phyloP scores from a whole-genome alignment of 2,329 filamentous ascomycete species.

The Botrytis hyacinthi region DNA sequence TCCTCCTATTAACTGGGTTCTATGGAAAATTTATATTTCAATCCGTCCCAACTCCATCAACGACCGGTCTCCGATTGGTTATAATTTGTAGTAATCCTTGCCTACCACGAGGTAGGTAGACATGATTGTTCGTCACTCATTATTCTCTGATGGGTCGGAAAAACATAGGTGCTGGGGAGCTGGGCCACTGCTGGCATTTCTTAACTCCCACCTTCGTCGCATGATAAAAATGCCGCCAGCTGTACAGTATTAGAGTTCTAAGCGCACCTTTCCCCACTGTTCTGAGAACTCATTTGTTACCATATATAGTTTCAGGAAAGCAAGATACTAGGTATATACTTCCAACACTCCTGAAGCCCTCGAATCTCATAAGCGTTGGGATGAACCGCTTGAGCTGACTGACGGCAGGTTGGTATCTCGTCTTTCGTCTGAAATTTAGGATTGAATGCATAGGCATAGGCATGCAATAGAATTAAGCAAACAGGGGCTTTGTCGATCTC shows the following conservation, averaged over 20 bases:
- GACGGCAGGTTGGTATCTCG: not conserved
- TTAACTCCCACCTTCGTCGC: not conserved
- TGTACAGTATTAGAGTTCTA: not conserved
- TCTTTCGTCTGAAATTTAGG: not conserved
- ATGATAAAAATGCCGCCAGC: not conserved
- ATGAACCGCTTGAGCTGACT: not conserved
- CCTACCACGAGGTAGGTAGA: slow-evolving; percentile 17
- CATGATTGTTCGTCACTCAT: slow-evolving; percentile 12
- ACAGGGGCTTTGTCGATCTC: slow-evolving; percentile 15
- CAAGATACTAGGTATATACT: not conserved
- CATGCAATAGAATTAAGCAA: not conserved
- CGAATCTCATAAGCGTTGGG: not conserved
- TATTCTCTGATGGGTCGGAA: not conserved
- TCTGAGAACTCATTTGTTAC: not conserved
- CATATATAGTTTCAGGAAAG: not conserved
- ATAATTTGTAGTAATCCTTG: slow-evolving; percentile 5
- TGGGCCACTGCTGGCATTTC: slow-evolving; percentile 2
- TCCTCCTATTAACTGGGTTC: not conserved
- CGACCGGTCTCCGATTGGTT: not conserved
- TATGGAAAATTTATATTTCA: slow-evolving; percentile 6
- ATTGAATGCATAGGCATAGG: not conserved
- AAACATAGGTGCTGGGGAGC: not conserved
- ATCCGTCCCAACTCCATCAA: not conserved
- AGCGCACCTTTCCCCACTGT: not conserved
- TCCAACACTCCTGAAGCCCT: not conserved